Evolutionary conservation across 1,139 yeast genomes (phyloP), one percentile per base, ranked within the genome.

Genomic region (Debaryomycetaceae sp.): DNA sequence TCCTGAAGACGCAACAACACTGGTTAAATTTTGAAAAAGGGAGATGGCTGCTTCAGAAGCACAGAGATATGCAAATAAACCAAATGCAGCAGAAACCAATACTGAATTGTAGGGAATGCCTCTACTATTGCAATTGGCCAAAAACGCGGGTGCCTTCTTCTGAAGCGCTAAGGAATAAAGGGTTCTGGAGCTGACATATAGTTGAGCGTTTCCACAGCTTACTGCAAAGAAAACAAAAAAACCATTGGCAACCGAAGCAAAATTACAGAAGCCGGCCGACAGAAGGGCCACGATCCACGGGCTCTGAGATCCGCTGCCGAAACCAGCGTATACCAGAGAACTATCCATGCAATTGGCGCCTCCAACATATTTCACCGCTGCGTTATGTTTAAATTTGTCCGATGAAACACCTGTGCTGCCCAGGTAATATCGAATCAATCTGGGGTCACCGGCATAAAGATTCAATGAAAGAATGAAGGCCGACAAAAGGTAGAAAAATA

Each of bases 241-340:
- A 0, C 79, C 87, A 58, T 85, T 83, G 38, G 80, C 70, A 2
- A 74, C 84, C 1, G 83, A 61, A 8, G 88, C 79, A 45, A 80
- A 71, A 2, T 72, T 56, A 54, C 95, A 86, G 19, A 77, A 59
- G 1, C 87, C 85, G 0, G 83, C 82, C 42, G 80, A 73, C 55
- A 83, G 89, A 28, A 87, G 61, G 0, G 95, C 94, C 31, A 87
- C 81, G 16, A 85, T 76, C 89, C 92, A 87, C 0, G 95, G 91
- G 44, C 83, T 78, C 56, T 80, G 86, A 41, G 78, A 77, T 6
- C 85, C 87, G 52, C 75, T 79, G 5, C 78, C 70, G 45, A 63
- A 70, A 0, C 81, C 82, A 1, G 73, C 78, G 60, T 66, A 71
- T 3, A 63, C 55, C 1, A 63, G 46, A 0, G 67, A 49, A n/a